Evolutionary conservation across 2,329 filamentous ascomycete genomes (phyloP).

Genomic region (Hymenoscyphus fraxineus): DNA sequence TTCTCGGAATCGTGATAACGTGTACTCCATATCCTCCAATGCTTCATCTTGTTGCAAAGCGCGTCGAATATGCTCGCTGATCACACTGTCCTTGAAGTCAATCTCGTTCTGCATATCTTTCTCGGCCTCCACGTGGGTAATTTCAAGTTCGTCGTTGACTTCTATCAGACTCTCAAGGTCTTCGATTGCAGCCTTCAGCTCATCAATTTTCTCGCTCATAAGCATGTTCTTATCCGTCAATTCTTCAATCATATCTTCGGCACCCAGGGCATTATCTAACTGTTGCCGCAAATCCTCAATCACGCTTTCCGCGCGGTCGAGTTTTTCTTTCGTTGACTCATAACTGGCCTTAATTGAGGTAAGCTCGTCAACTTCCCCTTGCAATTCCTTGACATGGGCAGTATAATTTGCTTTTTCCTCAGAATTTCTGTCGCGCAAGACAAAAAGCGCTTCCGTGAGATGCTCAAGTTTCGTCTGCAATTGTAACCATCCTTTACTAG

Average conservation of each 20-base stretch:
- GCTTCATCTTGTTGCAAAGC: conserved; percentile 72
- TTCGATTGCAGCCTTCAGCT: conserved; percentile 76
- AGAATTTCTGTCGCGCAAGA: conserved; percentile 81
- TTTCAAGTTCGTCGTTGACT: conserved; percentile 89
- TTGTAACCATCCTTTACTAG: conserved; percentile 83
- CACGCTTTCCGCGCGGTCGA: conserved; percentile 67
- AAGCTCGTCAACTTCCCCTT: conserved; percentile 69
- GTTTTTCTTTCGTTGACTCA: conserved; percentile 65
- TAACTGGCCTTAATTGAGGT: conserved; percentile 65
- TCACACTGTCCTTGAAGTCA: conserved; percentile 79
- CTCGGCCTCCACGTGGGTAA: conserved; percentile 88
- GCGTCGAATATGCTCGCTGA: conserved; percentile 75
- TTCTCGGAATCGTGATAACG: conserved; percentile 81
- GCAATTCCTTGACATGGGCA: conserved; percentile 68
- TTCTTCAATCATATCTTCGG: conserved; percentile 92
- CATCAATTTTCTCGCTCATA: conserved; percentile 77
- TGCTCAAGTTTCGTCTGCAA: conserved; percentile 89
- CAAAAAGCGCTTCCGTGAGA: conserved; percentile 77
- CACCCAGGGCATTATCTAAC: conserved; percentile 80
- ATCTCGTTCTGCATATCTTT: conserved; percentile 93
- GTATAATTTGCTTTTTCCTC: conserved; percentile 78
- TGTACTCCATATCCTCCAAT: conserved; percentile 86
- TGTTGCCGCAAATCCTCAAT: conserved; percentile 87
- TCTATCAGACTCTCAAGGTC: conserved; percentile 88
- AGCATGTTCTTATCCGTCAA: conserved; percentile 82